Base-by-base conservation (phyloP, 2,329 filamentous ascomycete genomes). In the Microascus cirrosus region DNA sequence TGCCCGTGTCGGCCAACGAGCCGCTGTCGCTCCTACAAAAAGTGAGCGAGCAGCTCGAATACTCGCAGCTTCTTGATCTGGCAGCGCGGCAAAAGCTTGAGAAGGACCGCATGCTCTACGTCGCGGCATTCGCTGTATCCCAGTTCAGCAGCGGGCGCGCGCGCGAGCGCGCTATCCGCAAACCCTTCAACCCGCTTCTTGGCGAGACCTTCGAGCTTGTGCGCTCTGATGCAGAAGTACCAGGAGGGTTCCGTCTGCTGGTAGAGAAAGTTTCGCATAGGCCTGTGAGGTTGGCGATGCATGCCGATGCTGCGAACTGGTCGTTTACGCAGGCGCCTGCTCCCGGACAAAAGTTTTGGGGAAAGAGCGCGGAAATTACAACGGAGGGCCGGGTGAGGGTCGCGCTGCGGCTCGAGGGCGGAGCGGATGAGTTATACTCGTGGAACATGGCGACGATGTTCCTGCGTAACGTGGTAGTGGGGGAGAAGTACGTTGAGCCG, bases 281-380 rank as follows among this genome's bases (percentile, higher is more conserved):
- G 3, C 94, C 94, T 0, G 90, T 99, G 15, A 85, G 92, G 61
- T 83, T 97, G 66, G 94, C 94, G 6, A 93, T 92, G 75, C 92
- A 97, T 70, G 94, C 93, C 4, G 94, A 99, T 69, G 84, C 89
- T 45, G 80, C 84, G 45, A 77, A 82, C 59, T 99, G 94, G 94
- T 90, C 87, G 2, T 86, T 96, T 61, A 80, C 89, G 1, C 94
- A 97, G 68, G 89, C 87, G 4, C 90, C 94, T 0, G 86, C 88
- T 59, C 94, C 94, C 0, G 87, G 87, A 24, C 93, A 99, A 68
- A 97, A 97, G 69, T 99, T 99, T 75, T 97, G 94, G 94, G 94
- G 94, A 58, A 97, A 97, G 75, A 93, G 87, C 58, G 90, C 90
- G 2, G 94, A 99, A 71, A 84, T 99, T 61, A 94, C 89, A 60